A percentile compares a stretch with the other conserved stretches of the same genome.
These are phyloP conservation scores for Leccinum barrowsii DNA, from an alignment of 768 basidiomycete genomes.

Conservation along the genomic window DNA sequence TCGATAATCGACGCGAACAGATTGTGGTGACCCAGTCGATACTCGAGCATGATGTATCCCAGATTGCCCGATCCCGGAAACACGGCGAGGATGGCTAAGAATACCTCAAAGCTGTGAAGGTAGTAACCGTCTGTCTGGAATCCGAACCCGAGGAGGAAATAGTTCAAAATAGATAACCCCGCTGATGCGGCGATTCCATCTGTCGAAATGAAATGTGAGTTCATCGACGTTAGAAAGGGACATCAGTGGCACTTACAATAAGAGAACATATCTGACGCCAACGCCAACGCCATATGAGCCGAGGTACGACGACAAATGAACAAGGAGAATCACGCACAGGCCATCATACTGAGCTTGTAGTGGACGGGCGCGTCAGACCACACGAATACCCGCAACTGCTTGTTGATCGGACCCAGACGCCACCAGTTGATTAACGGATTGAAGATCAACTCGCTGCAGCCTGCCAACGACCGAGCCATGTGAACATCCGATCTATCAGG, in stretches of 20 bases:
- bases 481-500: constrained; percentile 23
- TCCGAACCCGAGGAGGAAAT: constrained; percentile 67
- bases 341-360: constrained; percentile 68
- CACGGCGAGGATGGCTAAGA: constrained; percentile 69
- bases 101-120: constrained; percentile 76
- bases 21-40: constrained; percentile 51
- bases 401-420: constrained; percentile 76
- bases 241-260: constrained; percentile 38
- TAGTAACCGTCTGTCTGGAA: constrained; percentile 75
- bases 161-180: constrained; percentile 65
- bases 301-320: background rate
- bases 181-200: constrained; percentile 63
- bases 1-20: constrained; percentile 20
- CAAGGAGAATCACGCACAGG: constrained; percentile 36
- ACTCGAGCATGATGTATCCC: constrained; percentile 69
- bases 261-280: constrained; percentile 44
- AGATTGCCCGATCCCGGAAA: constrained; percentile 73
- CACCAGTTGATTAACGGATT: constrained; percentile 80
- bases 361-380: constrained; percentile 78
- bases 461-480: constrained; percentile 21
- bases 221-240: constrained; percentile 1
- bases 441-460: constrained; percentile 64
- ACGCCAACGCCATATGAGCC: constrained; percentile 10
- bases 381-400: constrained; percentile 72
- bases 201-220: background rate